These are phyloP conservation scores for Penicillium hordei DNA, from an alignment of 2,329 filamentous ascomycete genomes.

Conservation along the genomic window DNA sequence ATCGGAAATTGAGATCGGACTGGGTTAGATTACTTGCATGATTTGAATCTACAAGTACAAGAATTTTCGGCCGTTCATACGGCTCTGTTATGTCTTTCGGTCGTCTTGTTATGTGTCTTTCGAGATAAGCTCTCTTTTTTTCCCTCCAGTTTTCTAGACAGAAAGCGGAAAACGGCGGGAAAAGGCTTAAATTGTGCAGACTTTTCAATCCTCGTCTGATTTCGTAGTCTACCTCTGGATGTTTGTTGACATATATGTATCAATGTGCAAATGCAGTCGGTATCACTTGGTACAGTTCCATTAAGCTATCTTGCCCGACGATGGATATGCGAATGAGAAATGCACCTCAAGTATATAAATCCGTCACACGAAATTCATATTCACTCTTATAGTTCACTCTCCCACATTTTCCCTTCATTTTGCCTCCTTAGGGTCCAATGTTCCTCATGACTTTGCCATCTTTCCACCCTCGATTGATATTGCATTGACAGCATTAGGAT, in stretches of 20 bases:
- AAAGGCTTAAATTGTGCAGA: no score
- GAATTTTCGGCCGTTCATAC: no score
- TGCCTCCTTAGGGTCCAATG: not conserved
- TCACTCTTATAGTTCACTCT: not conserved
- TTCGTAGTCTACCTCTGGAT: not conserved
- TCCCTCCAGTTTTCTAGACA: no score
- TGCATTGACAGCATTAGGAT: conserved; percentile 1
- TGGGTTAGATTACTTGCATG: not conserved
- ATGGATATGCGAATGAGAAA: not conserved
- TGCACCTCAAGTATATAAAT: not conserved
- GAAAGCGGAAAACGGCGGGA: no score
- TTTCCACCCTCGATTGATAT: not conserved
- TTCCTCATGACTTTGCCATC: not conserved
- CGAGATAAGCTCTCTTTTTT: no score
- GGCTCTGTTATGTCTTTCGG: no score
- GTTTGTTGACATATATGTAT: not conserved
- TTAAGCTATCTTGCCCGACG: not conserved
- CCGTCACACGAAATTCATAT: not conserved
- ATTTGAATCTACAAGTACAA: not conserved
- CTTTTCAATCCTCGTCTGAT: no score
- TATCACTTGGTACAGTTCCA: not conserved
- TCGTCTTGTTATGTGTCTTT: no score
- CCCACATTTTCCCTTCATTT: not conserved
- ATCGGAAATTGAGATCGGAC: not conserved
- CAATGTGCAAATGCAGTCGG: not conserved